Base-by-base conservation (phyloP, 2,329 filamentous ascomycete genomes). In the Metarhizium robertsii region DNA sequence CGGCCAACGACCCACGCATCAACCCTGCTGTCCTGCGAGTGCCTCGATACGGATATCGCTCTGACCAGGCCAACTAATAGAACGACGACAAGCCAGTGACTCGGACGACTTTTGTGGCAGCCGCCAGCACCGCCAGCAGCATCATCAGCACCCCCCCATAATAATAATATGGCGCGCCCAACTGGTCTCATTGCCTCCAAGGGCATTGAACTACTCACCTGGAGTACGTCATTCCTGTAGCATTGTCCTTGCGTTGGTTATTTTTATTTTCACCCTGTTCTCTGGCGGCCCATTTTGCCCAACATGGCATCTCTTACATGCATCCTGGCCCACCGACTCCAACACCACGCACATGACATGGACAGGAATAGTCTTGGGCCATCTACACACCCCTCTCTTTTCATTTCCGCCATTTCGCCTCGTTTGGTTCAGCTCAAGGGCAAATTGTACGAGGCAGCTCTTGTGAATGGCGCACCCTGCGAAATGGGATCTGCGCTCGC, bases 161-260 rank as follows among this genome's bases (percentile, higher is more conserved):
- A 10, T 20, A 32, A 30, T 7, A 18, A 20, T n/a, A 53, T 69
- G 67, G 56, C 65, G 46, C 66, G 66, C 55, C 66, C 68, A 16
- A 81, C 75, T 6, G 81, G 83, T 55, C 72, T 84, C 57, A 79
- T 83, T 60, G 82, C 81, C 62, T 80, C 75, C 60, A 80, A 79
- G 53, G 84, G 84, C 68, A 83, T 86, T 58, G 83, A 87, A 71
- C 77, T 86, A 57, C 71, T 87, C 36, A 86, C 83, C 0, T 79
- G 73, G 59, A 72, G 74, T 72, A 64, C 53, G 64, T 59, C 34
- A 18, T 30, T 30, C 14, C 8, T 29, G n/a, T 29, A 48, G 25
- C 25, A 25, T 25, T 4, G 3, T 25, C 4, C 25, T 25, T 25
- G 25, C 25, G 25, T 25, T 25, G 25, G 25, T 36, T 40, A 13